Conservation (phyloP, 1,139 yeast species). For the Blastobotrys aristatus region DNA sequence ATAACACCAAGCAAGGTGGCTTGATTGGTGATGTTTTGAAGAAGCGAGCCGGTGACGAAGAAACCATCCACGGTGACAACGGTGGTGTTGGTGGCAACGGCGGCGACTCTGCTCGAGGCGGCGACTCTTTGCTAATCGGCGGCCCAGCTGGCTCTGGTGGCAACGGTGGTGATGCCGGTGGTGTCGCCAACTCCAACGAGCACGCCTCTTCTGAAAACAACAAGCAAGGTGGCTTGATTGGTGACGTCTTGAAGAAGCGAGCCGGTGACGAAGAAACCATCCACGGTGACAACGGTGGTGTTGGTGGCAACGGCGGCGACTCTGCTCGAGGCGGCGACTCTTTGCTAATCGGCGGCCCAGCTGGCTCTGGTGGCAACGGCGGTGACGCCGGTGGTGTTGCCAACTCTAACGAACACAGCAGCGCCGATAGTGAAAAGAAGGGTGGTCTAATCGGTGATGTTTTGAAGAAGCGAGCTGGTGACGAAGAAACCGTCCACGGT, state of each 20-base stretch:
- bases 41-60: background rate
- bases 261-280: too few species aligned
- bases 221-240: background rate
- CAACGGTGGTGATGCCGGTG: constrained; percentile 7
- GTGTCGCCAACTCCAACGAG: constrained; percentile 4
- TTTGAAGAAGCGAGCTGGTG: constrained; percentile 4
- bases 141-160: constrained; percentile 3
- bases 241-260: background rate
- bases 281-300: too few species aligned
- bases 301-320: too few species aligned
- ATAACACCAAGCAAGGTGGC: background rate
- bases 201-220: background rate
- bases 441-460: background rate
- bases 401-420: too few species aligned
- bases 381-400: too few species aligned
- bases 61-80: constrained; percentile 2
- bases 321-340: too few species aligned
- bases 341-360: too few species aligned
- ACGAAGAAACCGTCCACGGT: too few species aligned
- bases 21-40: background rate
- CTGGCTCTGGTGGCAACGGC: too few species aligned
- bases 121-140: constrained; percentile 1
- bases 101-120: constrained; percentile 2
- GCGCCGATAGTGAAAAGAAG: too few species aligned
- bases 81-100: constrained; percentile 8